A percentile compares a stretch with the other conserved stretches of the same genome.
Conservation (phyloP, 352 stramenopile species). For the Aphanomyces stellatus region DNA sequence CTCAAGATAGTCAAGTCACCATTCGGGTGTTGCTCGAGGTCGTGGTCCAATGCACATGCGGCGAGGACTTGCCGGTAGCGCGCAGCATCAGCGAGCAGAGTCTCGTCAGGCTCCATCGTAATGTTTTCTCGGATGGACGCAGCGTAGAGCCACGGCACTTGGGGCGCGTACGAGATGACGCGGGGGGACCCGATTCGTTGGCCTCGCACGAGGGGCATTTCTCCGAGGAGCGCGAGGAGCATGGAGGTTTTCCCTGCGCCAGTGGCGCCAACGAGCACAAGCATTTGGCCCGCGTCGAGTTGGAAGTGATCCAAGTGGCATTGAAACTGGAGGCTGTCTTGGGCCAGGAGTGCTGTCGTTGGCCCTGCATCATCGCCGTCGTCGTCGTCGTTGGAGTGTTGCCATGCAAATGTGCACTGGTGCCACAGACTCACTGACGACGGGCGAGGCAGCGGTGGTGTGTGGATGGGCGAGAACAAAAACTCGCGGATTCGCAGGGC, state of each 20-base stretch:
- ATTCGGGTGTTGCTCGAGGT: slow-evolving; percentile 37
- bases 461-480: slow-evolving; percentile 33
- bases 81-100: slow-evolving; percentile 27
- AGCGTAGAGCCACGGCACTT: slow-evolving; percentile 70
- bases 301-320: slow-evolving; percentile 39
- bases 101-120: slow-evolving; percentile 31
- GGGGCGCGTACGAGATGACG: slow-evolving; percentile 53
- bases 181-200: slow-evolving; percentile 20
- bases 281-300: slow-evolving; percentile 32
- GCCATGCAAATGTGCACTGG: slow-evolving; percentile 30
- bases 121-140: slow-evolving; percentile 55
- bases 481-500: slow-evolving; percentile 62
- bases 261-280: slow-evolving; percentile 45
- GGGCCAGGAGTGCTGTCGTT: slow-evolving; percentile 12
- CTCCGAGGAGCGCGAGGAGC: slow-evolving; percentile 32
- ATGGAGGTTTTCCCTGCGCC: slow-evolving; percentile 36
- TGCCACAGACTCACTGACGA: background rate
- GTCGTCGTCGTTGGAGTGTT: background rate
- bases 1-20: slow-evolving; percentile 45
- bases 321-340: slow-evolving; percentile 24
- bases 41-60: slow-evolving; percentile 60
- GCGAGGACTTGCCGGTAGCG: slow-evolving; percentile 46
- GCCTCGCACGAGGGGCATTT: slow-evolving; percentile 21
- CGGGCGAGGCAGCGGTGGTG: background rate
- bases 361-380: background rate